These are phyloP conservation scores for Tilletia indica DNA, from an alignment of 1,284 basidiomycete genomes.

Conservation along the genomic window DNA sequence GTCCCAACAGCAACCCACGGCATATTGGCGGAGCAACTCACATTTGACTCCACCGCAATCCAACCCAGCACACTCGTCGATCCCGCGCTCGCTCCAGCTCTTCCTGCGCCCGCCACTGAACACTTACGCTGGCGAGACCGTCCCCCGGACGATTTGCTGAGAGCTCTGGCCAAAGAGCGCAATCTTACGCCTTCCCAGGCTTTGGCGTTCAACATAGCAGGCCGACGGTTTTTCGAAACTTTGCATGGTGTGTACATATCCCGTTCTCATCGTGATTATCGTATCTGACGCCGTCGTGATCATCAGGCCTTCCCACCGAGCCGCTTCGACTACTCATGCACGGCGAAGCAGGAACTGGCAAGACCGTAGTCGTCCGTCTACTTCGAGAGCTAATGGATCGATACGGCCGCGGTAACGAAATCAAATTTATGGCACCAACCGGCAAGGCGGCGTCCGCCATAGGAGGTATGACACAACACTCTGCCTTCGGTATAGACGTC, in stretches of 20 bases:
- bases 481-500: background rate
- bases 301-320: background rate
- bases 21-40: too few relatives aligned
- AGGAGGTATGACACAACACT: background rate
- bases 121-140: too few relatives aligned
- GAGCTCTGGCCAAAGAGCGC: background rate
- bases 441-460: background rate
- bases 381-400: background rate
- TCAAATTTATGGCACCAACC: background rate
- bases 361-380: background rate
- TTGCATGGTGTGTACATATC: background rate
- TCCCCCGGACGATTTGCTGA: background rate
- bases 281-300: background rate
- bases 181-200: background rate
- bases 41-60: too few relatives aligned
- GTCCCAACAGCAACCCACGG: too few relatives aligned
- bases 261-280: too few relatives aligned
- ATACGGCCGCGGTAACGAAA: background rate
- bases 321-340: background rate
- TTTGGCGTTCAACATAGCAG: background rate
- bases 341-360: background rate
- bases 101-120: too few relatives aligned
- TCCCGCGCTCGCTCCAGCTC: too few relatives aligned
- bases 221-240: background rate
- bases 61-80: too few relatives aligned